Evolutionary conservation across 768 basidiomycete genomes (phyloP).

Genomic region (Rhodotorula babjevae): DNA sequence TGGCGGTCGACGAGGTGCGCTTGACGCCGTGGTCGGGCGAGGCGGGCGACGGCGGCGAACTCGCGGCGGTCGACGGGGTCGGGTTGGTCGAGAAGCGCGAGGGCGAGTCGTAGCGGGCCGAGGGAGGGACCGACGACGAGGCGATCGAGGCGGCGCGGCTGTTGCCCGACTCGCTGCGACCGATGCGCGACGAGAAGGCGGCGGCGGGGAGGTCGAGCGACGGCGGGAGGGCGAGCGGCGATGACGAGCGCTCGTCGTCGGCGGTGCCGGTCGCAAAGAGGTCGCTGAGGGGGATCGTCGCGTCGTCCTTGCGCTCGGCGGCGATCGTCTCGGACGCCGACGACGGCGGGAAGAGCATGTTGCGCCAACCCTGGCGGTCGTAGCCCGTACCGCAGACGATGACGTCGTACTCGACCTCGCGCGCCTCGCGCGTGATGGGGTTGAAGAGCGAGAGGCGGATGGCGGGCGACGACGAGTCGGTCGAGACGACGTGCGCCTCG

Average conservation of each 20-base stretch:
- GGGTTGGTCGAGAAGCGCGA: background rate
- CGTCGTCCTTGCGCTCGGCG: slow-evolving; percentile 44
- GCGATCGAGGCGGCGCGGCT: background rate
- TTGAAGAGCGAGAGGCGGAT: slow-evolving; percentile 48
- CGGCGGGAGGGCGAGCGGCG: slow-evolving; percentile 5
- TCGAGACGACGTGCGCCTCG: background rate
- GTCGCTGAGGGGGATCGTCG: slow-evolving; percentile 23
- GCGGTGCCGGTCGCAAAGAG: background rate
- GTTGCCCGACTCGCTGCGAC: background rate
- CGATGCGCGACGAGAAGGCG: slow-evolving; percentile 5
- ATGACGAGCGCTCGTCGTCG: background rate
- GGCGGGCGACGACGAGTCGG: slow-evolving; percentile 21
- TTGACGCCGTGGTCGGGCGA: slow-evolving; percentile 36
- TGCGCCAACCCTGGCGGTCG: slow-evolving; percentile 53
- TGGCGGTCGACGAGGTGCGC: slow-evolving; percentile 38
- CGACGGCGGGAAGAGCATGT: slow-evolving; percentile 45
- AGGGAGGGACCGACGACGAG: background rate
- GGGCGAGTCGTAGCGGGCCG: background rate
- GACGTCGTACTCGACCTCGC: slow-evolving; percentile 51
- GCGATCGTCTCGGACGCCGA: slow-evolving; percentile 47
- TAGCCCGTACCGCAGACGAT: slow-evolving; percentile 59
- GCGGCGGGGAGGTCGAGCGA: slow-evolving; percentile 7
- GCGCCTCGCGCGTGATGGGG: slow-evolving; percentile 47
- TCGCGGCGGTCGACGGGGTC: slow-evolving; percentile 31
- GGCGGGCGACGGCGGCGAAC: slow-evolving; percentile 20